Evolutionary conservation across 192 early-diverging fungal species (phyloP), one percentile per base, ranked within the genome.

Genomic region (Radiomyces spectabilis): DNA sequence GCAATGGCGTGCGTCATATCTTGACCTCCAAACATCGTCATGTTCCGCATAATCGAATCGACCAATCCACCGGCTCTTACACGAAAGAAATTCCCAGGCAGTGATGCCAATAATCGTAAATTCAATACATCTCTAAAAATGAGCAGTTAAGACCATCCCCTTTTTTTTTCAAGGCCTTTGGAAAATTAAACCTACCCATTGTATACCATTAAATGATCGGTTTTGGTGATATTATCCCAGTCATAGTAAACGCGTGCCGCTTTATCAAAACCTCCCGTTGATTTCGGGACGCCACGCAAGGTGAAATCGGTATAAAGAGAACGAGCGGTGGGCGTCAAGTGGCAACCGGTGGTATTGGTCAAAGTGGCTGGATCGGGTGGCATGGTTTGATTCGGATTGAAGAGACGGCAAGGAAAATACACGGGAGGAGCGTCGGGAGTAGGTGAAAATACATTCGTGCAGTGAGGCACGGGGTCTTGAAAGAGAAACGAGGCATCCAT

Each of bases 401-500:
- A 73, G 69, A 80, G 69, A 13, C 67, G 61, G 50, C 85, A 86
- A 13, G 85, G 85, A 68, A 84, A 86, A 45, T 80, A 77, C 43
- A 55, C 59, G 39, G 63, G 29, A 32, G 64, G 51, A 33, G 52
- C 30, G n/a, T 56, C 58, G 38, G 66, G 57, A 12, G 40, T 57
- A 51, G 29, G 63, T 55, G 45, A 66, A 19, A 86, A 63, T 25
- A 81, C 71, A 18, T 77, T 69, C 44, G 66, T 73, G 55, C 81
- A 82, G 10, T 70, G 64, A 56, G 66, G 53, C 51, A 77, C 78
- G 15, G 71, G 72, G 44, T 80, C 74, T 66, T 85, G 83, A 71
- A 87, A 87, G 61, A 87, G 42, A 45, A 85, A 85, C 30, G 83
- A 81, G 41, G 84, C 68, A 52, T 87, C 85, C 76, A 77, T 79